phyloP scores from a whole-genome alignment of 345 rosid genomes.

The Clarkia xantiana region DNA sequence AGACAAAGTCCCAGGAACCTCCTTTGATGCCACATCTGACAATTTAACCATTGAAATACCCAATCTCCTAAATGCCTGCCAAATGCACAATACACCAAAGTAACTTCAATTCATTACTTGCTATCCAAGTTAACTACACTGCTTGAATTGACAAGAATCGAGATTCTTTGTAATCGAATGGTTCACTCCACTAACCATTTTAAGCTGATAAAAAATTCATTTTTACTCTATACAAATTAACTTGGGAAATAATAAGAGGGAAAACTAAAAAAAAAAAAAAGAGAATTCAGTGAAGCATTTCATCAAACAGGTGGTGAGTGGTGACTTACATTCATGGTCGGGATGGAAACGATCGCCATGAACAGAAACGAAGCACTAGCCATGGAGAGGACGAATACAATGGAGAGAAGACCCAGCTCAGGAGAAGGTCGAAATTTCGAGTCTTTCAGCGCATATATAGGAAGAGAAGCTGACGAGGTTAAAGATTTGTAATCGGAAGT shows the following conservation, averaged over 20 bases:
- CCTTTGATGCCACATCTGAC: conserved; percentile 16
- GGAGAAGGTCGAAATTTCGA: conserved; percentile 14
- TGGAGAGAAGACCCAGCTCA: conserved; percentile 18
- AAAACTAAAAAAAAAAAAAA: no score
- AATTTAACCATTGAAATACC: conserved; percentile 11
- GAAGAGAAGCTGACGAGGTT: conserved; percentile 2
- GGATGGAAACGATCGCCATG: conserved; percentile 16
- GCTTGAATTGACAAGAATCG: no score
- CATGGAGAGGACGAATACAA: conserved; percentile 20
- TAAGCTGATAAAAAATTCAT: no score
- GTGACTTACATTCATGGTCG: conserved; percentile 17
- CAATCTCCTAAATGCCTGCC: conserved; percentile 19
- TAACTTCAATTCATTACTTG: no score
- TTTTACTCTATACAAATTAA: no score
- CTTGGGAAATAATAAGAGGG: no score
- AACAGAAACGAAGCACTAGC: conserved; percentile 17
- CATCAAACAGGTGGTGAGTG: conserved; percentile 3
- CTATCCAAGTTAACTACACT: no score
- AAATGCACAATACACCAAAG: not conserved
- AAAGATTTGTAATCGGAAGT: conserved; percentile 1
- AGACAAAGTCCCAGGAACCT: conserved; percentile 25
- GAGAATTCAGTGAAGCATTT: not conserved
- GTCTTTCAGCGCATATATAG: conserved; percentile 3
- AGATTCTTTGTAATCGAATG: no score
- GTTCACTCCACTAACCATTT: not conserved